phyloP scores from a whole-genome alignment of 305 asterid species.

The Solanum hybrid region DNA sequence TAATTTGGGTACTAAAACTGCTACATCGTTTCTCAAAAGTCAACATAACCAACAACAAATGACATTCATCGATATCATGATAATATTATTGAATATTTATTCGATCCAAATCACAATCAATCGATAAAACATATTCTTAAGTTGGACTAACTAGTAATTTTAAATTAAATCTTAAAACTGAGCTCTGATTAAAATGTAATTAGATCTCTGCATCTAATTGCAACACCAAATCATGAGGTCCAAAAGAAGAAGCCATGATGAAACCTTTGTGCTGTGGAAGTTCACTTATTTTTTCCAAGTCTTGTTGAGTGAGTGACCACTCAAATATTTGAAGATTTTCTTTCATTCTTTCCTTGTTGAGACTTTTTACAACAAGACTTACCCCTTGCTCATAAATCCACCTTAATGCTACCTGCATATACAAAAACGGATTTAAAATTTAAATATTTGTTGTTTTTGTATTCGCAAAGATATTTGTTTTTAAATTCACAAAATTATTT shows the following conservation, averaged over 20 bases:
- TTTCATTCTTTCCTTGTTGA: conserved; percentile 42
- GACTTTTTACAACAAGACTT: conserved; percentile 39
- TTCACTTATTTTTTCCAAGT: conserved; percentile 25
- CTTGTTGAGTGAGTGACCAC: conserved; percentile 33
- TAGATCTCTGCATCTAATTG: conserved; percentile 29
- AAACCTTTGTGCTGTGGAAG: conserved; percentile 33
- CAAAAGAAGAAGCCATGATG: conserved; percentile 18
- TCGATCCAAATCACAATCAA: not conserved
- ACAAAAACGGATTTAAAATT: not conserved
- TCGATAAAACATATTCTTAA: not conserved
- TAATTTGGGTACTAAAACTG: not conserved
- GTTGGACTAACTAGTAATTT: not conserved
- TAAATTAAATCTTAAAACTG: not conserved
- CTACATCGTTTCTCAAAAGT: not conserved
- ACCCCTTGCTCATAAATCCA: conserved; percentile 52
- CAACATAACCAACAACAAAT: not conserved
- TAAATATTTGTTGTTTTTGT: not conserved
- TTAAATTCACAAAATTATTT: not conserved
- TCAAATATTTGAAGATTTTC: conserved; percentile 41
- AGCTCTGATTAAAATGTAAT: not conserved
- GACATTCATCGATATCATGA: not conserved
- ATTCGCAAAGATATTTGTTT: not conserved
- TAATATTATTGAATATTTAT: not conserved
- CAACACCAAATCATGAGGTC: conserved; percentile 22
- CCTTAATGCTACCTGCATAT: conserved; percentile 35